A percentile compares a stretch with the other conserved stretches of the same genome.
phyloP scores from a whole-genome alignment of 345 rosid species.

The Syzygium jambos region DNA sequence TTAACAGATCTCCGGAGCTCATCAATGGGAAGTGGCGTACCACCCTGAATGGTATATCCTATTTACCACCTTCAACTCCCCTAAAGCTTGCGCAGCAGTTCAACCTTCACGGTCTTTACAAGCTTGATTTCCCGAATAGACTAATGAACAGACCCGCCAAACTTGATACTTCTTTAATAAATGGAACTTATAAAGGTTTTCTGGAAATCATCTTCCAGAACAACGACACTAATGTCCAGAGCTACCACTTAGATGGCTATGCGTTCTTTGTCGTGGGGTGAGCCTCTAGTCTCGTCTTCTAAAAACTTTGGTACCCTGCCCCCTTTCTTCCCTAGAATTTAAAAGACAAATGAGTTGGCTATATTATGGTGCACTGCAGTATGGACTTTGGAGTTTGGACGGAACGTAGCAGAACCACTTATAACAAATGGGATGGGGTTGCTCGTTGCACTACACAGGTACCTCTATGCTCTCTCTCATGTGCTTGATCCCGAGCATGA shows the following conservation, averaged over 20 bases:
- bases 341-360: not conserved
- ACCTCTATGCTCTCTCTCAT: not conserved
- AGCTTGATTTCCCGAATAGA: conserved; percentile 78
- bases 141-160: conserved; percentile 68
- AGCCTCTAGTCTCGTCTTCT: conserved; percentile 20
- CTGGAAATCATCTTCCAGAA: conserved; percentile 92
- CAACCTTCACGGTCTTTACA: conserved; percentile 75
- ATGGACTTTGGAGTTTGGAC: conserved; percentile 97
- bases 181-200: conserved; percentile 80
- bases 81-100: conserved; percentile 76
- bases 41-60: conserved; percentile 80
- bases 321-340: not conserved
- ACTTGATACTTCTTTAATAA: conserved; percentile 79
- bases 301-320: not conserved
- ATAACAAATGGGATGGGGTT: conserved; percentile 93
- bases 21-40: conserved; percentile 54
- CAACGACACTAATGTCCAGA: conserved; percentile 61
- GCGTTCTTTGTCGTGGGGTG: conserved; percentile 93
- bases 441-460: conserved; percentile 87
- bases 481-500: not conserved
- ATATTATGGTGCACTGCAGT: conserved; percentile 20
- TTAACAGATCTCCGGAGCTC: conserved; percentile 63
- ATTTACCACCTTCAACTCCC: conserved; percentile 76
- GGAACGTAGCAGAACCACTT: conserved; percentile 74
- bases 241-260: conserved; percentile 92